These are phyloP conservation scores for Nicotiana undulata DNA, from an alignment of 257 asterid genomes.

Conservation along the genomic window DNA sequence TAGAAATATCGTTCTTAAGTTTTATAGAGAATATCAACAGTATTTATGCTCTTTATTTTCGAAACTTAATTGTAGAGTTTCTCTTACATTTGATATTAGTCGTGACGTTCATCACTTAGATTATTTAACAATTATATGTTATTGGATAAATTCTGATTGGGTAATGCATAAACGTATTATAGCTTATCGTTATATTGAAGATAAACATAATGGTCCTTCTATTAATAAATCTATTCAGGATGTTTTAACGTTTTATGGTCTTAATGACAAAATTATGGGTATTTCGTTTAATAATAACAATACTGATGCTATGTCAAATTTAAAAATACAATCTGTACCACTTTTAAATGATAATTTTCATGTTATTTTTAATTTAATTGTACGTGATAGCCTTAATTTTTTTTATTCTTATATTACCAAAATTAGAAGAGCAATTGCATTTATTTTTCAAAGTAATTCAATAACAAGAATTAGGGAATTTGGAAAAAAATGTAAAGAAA, in stretches of 20 bases:
- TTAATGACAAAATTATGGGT: neutral
- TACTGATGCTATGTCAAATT: neutral
- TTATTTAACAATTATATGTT: neutral
- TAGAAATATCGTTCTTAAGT: neutral
- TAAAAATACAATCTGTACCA: neutral
- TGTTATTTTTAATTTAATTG: neutral
- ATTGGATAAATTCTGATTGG: neutral
- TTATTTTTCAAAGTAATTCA: constrained; percentile 1
- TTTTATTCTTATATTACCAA: neutral
- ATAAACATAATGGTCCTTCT: neutral
- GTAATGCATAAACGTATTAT: neutral
- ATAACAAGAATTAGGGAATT: neutral
- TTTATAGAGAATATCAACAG: neutral
- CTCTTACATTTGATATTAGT: neutral
- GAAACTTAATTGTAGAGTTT: neutral
- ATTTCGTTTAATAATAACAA: neutral
- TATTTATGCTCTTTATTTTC: neutral
- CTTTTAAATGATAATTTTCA: neutral
- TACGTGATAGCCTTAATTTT: neutral
- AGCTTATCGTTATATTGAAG: neutral
- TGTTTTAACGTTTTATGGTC: neutral
- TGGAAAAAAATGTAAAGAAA: neutral
- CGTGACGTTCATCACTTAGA: neutral
- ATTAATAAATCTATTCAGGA: neutral
- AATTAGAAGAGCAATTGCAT: neutral